phyloP scores from a whole-genome alignment of 495 filamentous ascomycete genomes.

The Neurospora sp. region DNA sequence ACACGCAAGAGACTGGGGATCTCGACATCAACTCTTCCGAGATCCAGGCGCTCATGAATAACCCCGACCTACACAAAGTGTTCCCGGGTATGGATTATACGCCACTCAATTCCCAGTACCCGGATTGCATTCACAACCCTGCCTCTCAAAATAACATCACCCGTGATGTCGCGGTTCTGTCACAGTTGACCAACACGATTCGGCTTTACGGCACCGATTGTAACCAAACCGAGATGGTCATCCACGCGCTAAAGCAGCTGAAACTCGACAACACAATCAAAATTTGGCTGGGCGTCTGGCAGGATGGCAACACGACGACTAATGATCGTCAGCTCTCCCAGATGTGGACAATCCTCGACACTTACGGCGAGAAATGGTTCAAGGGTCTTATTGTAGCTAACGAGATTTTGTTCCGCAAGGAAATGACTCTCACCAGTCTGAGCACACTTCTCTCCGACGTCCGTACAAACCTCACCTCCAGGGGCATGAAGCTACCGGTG shows the following conservation, averaged over 20 bases:
- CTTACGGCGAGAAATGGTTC: conserved; percentile 55
- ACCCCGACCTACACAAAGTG: conserved; percentile 74
- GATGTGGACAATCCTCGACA: conserved; percentile 70
- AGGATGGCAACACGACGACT: conserved; percentile 74
- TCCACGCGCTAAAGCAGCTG: conserved; percentile 69
- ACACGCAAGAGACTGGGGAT: conserved; percentile 50
- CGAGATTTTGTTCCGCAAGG: conserved; percentile 78
- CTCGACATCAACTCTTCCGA: conserved; percentile 63
- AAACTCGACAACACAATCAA: conserved; percentile 64
- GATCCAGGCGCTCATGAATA: conserved; percentile 74
- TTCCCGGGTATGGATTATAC: conserved; percentile 98
- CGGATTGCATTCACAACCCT: conserved; percentile 66
- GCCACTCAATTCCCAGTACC: conserved; percentile 81
- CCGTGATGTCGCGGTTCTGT: conserved; percentile 80
- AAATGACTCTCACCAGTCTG: conserved; percentile 57
- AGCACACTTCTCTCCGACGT: conserved; percentile 55
- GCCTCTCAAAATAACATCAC: conserved; percentile 92
- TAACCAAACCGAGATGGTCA: conserved; percentile 93
- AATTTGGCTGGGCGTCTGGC: conserved; percentile 94
- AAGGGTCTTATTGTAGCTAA: conserved; percentile 88
- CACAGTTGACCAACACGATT: conserved; percentile 80
- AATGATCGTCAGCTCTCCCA: conserved; percentile 69
- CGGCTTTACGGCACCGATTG: conserved; percentile 95
- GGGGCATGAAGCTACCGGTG: conserved; percentile 59
- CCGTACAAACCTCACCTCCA: conserved; percentile 55